A percentile compares a stretch with the other conserved stretches of the same genome.
Conservation (phyloP, 305 asterid species). For the Plantago lanceolata region DNA sequence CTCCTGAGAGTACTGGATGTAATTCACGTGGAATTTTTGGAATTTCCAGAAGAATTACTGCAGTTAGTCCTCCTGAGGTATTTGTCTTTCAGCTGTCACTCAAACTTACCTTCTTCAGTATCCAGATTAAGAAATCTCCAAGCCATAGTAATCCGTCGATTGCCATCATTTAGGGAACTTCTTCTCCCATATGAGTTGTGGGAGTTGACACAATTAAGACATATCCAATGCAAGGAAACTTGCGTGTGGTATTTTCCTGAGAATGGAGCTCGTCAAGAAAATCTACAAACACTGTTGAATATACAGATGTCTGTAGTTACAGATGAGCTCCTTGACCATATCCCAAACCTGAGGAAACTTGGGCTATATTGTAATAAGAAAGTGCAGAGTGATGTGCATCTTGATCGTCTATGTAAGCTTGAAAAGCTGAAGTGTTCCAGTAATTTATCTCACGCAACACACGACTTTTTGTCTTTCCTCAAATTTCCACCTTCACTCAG, state of each 20-base stretch:
- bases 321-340: background rate
- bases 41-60: constrained; percentile 19
- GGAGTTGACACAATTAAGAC: constrained; percentile 9
- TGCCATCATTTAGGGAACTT: background rate
- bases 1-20: constrained; percentile 29
- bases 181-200: constrained; percentile 1
- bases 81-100: constrained; percentile 17
- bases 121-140: constrained; percentile 19
- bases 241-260: background rate
- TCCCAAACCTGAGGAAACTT: constrained; percentile 12
- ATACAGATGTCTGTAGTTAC: background rate
- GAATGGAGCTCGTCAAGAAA: background rate
- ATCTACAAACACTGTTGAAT: constrained; percentile 15
- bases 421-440: constrained; percentile 12
- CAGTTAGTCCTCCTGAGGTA: constrained; percentile 21
- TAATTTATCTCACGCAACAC: background rate
- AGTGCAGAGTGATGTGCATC: background rate
- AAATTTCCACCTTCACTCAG: constrained; percentile 15
- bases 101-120: constrained; percentile 18
- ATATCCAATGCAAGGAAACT: background rate
- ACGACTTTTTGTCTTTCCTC: background rate
- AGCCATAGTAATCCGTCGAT: constrained; percentile 1
- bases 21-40: background rate
- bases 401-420: constrained; percentile 17
- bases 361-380: background rate